Evolutionary conservation across 2,329 filamentous ascomycete genomes (phyloP), one percentile per base, ranked within the genome.

Genomic region (Penicillium vulpinum): DNA sequence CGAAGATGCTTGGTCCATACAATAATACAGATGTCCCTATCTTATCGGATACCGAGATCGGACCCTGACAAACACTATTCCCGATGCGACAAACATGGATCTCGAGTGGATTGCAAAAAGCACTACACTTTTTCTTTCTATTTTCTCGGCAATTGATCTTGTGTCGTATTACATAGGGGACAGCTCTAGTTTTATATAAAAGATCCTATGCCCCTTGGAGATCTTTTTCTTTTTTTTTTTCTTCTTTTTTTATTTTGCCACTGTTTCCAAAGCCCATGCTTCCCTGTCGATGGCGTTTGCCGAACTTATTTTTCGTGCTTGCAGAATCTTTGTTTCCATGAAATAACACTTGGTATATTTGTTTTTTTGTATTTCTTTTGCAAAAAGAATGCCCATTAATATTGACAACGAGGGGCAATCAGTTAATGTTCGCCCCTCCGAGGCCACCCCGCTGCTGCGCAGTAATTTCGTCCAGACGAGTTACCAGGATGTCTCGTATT

Each of bases 371-470:
- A 4, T 5, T 9, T 24, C 11, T 21, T 29, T 22, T 18, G 10
- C 13, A 21, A 24, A 33, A n/a, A 40, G 11, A 21, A 52, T 52
- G 50, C 9, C 40, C 11, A 28, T 9, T 18, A 31, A 35, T 22
- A n/a, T n/a, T n/a, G n/a, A 44, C n/a, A 35, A 26, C 8, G 11
- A 45, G 28, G 24, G 38, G 35, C 33, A 45, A 31, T 38, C 44
- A 28, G 21, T 35, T 48, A 41, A 13, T 49, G 18, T 18, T 28
- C 16, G 35, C n/a, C 33, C 52, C 22, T 63, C 60, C 1, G 65
- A 67, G 52, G 54, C 51, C 33, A 62, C 64, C 56, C 62, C 63
- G 33, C 62, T 67, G 15, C 24, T 55, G 24, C 38, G 6, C n/a
- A 40, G 51, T 10, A 9, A 36, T 31, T 28, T 29, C 11, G 31